phyloP scores from a whole-genome alignment of 768 basidiomycete genomes.

The Mycena olivaceomarginata region DNA sequence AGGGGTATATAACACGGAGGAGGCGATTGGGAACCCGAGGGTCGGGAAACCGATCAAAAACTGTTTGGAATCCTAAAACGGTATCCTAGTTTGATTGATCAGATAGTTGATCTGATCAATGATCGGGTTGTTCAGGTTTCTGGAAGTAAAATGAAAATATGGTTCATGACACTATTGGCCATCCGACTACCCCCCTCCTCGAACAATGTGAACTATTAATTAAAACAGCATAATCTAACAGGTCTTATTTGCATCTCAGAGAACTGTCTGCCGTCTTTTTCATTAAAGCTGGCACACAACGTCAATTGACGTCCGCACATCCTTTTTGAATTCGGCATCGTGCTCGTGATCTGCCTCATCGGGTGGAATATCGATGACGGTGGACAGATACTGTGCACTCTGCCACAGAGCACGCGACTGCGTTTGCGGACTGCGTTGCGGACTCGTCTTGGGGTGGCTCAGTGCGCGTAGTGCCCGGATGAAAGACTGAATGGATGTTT shows the following conservation, averaged over 20 bases:
- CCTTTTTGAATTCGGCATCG: neutral
- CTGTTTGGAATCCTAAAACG: no score
- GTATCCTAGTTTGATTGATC: no score
- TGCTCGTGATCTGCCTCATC: neutral
- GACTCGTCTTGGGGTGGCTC: conserved; percentile 11
- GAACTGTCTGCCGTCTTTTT: no score
- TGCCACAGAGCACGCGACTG: neutral
- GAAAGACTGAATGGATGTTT: conserved; percentile 18
- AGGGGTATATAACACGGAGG: no score
- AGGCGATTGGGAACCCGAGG: no score
- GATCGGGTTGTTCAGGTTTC: no score
- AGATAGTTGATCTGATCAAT: no score
- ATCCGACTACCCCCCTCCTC: neutral
- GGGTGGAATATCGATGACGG: conserved; percentile 6
- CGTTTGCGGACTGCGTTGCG: neutral
- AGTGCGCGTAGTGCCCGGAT: conserved; percentile 21
- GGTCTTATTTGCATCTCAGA: no score
- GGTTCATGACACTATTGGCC: no score
- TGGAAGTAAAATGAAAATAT: no score
- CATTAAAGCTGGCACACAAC: conserved; percentile 10
- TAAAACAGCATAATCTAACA: no score
- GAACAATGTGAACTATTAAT: neutral
- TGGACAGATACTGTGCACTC: neutral
- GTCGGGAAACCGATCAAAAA: no score
- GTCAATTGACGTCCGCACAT: conserved; percentile 5